phyloP scores from a whole-genome alignment of 2,329 filamentous ascomycete species.

The Periglandula ipomoeae region DNA sequence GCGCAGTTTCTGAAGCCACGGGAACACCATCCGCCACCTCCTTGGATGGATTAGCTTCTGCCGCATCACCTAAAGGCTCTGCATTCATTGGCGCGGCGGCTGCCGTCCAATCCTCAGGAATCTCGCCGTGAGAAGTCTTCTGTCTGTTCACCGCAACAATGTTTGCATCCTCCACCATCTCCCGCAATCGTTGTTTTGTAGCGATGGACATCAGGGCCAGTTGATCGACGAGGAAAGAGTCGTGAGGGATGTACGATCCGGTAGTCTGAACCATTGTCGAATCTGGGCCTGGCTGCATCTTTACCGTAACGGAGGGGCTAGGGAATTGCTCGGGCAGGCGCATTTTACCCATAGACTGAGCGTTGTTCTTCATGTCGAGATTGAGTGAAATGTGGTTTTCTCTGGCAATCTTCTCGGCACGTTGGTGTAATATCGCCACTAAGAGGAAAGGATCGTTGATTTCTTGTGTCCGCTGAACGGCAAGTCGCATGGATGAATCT shows the following conservation, averaged over 20 bases:
- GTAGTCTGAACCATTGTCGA: constrained; percentile 52
- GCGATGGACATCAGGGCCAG: constrained; percentile 75
- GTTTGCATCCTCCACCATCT: constrained; percentile 68
- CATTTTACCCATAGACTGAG: constrained; percentile 37
- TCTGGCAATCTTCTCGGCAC: constrained; percentile 46
- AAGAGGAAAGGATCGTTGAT: constrained; percentile 65
- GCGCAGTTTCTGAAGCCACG: constrained; percentile 35
- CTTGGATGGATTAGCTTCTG: constrained; percentile 9
- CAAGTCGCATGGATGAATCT: constrained; percentile 53
- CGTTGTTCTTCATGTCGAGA: constrained; percentile 41
- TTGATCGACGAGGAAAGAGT: constrained; percentile 71
- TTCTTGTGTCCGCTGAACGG: constrained; percentile 55
- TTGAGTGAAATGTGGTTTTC: constrained; percentile 50
- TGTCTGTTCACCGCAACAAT: constrained; percentile 62
- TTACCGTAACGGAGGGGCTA: constrained; percentile 43
- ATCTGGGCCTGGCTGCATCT: constrained; percentile 49
- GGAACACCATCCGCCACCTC: constrained; percentile 36
- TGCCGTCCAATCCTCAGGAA: constrained; percentile 68
- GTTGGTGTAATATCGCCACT: constrained; percentile 51
- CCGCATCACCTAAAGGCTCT: constrained; percentile 21
- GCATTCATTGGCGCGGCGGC: constrained; percentile 50
- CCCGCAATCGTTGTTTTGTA: constrained; percentile 68
- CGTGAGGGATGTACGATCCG: constrained; percentile 64
- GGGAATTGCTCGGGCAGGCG: constrained; percentile 39
- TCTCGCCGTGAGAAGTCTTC: constrained; percentile 66